Evolutionary conservation across 2,329 filamentous ascomycete species (phyloP).

Genomic region (Cladobotryum mycophilum): DNA sequence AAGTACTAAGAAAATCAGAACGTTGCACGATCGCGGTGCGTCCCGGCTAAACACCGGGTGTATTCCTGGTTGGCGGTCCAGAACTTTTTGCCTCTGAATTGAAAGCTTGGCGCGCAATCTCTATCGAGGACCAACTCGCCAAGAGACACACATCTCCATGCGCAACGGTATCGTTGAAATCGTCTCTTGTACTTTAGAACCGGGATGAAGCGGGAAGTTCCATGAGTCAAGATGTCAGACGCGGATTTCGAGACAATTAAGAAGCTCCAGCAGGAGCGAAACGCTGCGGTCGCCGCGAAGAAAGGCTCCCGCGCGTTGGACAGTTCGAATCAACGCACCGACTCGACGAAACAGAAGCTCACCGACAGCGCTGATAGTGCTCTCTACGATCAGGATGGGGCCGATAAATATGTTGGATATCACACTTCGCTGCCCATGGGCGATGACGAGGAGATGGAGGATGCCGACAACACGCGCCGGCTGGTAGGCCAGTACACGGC

Average conservation of each 20-base stretch:
- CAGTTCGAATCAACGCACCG: constrained; percentile 70
- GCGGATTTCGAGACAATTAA: constrained; percentile 84
- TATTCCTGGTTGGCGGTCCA: constrained; percentile 2
- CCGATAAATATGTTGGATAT: constrained; percentile 82
- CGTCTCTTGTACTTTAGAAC: constrained; percentile 33
- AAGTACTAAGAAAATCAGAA: too few species aligned
- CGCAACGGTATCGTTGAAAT: constrained; percentile 28
- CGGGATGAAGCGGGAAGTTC: constrained; percentile 34
- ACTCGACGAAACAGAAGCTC: constrained; percentile 87
- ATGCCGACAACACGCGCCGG: constrained; percentile 65
- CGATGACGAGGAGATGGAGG: constrained; percentile 71
- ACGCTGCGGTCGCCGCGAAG: constrained; percentile 69
- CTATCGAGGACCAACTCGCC: constrained; percentile 17
- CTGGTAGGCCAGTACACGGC: constrained; percentile 96
- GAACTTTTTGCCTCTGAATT: constrained; percentile 27
- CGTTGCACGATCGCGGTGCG: background rate
- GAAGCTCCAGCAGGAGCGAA: constrained; percentile 88
- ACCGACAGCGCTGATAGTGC: constrained; percentile 83
- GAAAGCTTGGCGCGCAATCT: constrained; percentile 13
- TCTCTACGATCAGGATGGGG: constrained; percentile 73
- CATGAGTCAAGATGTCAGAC: constrained; percentile 55
- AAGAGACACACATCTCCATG: constrained; percentile 28
- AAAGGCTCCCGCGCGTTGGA: constrained; percentile 79
- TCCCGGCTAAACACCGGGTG: constrained; percentile 29
- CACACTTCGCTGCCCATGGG: constrained; percentile 79